A percentile compares a stretch with the other conserved stretches of the same genome.
phyloP scores from a whole-genome alignment of 2,329 filamentous ascomycete genomes.

The Clonostachys rosea region DNA sequence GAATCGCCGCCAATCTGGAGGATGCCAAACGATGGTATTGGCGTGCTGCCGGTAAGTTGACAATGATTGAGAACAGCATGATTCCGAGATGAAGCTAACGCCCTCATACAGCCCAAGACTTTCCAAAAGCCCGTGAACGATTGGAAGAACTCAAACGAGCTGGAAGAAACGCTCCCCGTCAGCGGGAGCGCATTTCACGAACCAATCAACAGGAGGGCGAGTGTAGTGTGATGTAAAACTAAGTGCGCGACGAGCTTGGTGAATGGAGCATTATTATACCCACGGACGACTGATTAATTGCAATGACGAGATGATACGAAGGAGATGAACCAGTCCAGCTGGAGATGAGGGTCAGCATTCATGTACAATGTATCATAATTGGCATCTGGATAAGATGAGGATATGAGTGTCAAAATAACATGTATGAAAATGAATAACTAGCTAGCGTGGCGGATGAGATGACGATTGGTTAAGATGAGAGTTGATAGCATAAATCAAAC shows the following conservation, averaged over 20 bases:
- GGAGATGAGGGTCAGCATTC: too few relatives aligned
- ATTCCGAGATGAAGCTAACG: not conserved
- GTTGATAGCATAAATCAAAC: too few relatives aligned
- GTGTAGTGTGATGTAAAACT: slow-evolving; percentile 72
- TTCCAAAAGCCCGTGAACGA: slow-evolving; percentile 86
- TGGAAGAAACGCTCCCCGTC: slow-evolving; percentile 69
- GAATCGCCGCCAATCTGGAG: slow-evolving; percentile 78
- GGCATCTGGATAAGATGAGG: not conserved
- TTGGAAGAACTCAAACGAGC: slow-evolving; percentile 87
- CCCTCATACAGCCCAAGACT: slow-evolving; percentile 71
- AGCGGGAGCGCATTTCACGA: slow-evolving; percentile 73
- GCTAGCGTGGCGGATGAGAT: too few relatives aligned
- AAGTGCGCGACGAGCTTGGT: not conserved
- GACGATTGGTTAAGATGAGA: too few relatives aligned
- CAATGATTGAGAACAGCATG: not conserved
- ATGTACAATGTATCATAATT: too few relatives aligned
- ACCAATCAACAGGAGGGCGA: slow-evolving; percentile 86
- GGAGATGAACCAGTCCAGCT: too few relatives aligned
- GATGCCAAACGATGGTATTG: slow-evolving; percentile 99
- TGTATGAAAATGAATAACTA: too few relatives aligned
- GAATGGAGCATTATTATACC: not conserved
- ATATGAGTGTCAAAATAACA: not conserved
- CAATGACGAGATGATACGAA: too few relatives aligned
- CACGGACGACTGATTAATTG: too few relatives aligned
- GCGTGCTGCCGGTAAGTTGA: slow-evolving; percentile 82